Evolutionary conservation across 179 eudicot genomes (phyloP).

Genomic region (Heliamphora pulchella): DNA sequence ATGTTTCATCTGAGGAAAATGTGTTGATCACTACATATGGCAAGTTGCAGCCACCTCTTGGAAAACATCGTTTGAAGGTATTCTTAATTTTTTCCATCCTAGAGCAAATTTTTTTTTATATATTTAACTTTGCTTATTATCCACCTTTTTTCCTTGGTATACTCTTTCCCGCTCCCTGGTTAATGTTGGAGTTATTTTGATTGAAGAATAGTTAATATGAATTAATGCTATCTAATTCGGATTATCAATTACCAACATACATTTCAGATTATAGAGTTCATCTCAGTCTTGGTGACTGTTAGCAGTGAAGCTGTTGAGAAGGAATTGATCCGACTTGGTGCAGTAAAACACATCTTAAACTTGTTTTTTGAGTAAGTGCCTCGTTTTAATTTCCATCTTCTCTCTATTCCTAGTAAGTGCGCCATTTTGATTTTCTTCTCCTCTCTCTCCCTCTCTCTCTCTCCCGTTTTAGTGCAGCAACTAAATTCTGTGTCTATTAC

Average conservation of each 20-base stretch:
- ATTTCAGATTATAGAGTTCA: slow-evolving; percentile 81
- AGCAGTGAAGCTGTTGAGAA: slow-evolving; percentile 77
- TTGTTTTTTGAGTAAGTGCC: slow-evolving; percentile 76
- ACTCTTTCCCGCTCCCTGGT: background rate
- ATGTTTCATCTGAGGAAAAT: slow-evolving; percentile 58
- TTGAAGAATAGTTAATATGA: background rate
- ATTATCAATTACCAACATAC: slow-evolving; percentile 5
- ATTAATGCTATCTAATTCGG: background rate
- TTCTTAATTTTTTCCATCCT: background rate
- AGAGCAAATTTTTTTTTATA: background rate
- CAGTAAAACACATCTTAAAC: slow-evolving; percentile 59
- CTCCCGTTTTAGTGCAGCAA: background rate
- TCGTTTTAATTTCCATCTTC: background rate
- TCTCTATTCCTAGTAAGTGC: background rate
- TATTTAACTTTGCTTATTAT: background rate
- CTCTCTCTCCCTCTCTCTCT: no score
- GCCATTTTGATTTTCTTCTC: no score
- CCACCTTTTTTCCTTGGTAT: background rate
- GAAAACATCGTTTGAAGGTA: slow-evolving; percentile 94
- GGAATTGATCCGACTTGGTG: slow-evolving; percentile 82
- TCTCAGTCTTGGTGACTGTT: slow-evolving; percentile 70
- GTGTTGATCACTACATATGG: slow-evolving; percentile 77
- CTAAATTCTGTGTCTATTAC: background rate
- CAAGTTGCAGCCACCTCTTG: slow-evolving; percentile 90
- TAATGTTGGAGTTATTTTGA: background rate